Base-by-base conservation (phyloP, 495 filamentous ascomycete species). In the Neurospora sp. region DNA sequence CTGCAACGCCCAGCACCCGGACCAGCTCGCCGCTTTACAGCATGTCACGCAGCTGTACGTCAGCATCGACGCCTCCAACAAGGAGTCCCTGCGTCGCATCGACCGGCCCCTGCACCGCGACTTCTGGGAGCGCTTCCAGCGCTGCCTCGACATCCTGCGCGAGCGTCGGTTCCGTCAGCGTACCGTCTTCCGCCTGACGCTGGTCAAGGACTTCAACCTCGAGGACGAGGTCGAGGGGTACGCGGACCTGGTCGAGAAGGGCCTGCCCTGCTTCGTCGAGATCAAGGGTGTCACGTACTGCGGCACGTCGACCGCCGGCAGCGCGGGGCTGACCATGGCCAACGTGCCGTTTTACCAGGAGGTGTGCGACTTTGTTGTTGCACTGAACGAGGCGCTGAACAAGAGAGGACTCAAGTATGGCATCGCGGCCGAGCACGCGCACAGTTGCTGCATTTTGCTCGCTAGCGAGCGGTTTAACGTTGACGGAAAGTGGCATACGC, bases 261-360 rank as follows among this genome's bases (percentile, higher is more conserved):
- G 91, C 1, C 83, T 97, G 59, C 95, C 94, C 0, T 92, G 92
- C 79, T 97, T 98, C 77, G 89, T 97, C 28, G 95, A 98, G 82
- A 88, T 97, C 78, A 98, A 98, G 83, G 95, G 95, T 24, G 95
- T 98, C 21, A 98, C 95, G 0, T 98, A 94, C 85, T 98, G 95
- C 82, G 95, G 95, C 21, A 98, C 94, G 0, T 91, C 91, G 36
- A 91, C 92, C 11, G 90, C 90, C 17, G 89, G 89, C 6, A 90
- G 89, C 70, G 94, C 92, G 2, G 95, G 95, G 0, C 83, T 98
- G 62, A 96, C 91, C 0, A 98, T 98, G 95, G 88, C 92, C 77
- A 98, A 98, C 77, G 95, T 98, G 24, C 95, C 95, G 0, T 98
- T 97, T 82, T 97, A 97, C 80, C 89, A 90, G 75, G 95, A 98